These are phyloP conservation scores for Populus davidiana DNA, from an alignment of 345 rosid genomes.

Conservation along the genomic window DNA sequence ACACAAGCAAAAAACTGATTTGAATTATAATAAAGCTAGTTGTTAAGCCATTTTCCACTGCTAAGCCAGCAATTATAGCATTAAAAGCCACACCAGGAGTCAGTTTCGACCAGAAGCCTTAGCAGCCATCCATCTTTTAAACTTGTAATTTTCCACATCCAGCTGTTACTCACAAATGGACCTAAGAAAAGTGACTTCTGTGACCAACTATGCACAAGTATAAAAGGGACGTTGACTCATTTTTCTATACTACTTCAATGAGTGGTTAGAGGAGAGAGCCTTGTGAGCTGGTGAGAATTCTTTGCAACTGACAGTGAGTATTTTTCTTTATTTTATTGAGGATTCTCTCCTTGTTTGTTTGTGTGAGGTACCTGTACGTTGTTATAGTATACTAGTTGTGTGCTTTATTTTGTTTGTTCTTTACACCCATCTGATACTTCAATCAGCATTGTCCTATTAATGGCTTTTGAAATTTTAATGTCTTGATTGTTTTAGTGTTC, in stretches of 20 bases:
- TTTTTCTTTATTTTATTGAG: not conserved
- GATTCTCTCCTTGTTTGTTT: not conserved
- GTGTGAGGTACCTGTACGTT: not conserved
- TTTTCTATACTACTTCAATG: not conserved
- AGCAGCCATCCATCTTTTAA: not conserved
- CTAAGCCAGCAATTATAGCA: not conserved
- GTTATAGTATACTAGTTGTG: not conserved
- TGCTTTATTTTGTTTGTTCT: not conserved
- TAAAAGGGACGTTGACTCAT: not conserved
- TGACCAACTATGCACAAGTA: not conserved
- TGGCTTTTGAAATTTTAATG: constrained; percentile 2
- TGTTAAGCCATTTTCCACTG: not conserved
- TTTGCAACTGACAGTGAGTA: not conserved
- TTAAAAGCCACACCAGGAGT: not conserved
- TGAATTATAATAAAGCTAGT: not conserved
- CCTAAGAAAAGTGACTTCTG: not conserved
- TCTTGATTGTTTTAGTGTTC: constrained; percentile 26
- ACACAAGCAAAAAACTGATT: not conserved
- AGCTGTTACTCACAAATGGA: not conserved
- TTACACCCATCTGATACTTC: not conserved
- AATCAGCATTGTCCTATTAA: not conserved
- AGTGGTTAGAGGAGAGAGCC: not conserved
- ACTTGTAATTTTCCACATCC: not conserved
- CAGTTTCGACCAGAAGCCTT: not conserved
- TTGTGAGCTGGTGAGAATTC: not conserved